Percentiles rank a stretch among this genome's conserved stretches.
Conservation (phyloP, 805 yeast genomes). For the Citeromyces matritensis region DNA sequence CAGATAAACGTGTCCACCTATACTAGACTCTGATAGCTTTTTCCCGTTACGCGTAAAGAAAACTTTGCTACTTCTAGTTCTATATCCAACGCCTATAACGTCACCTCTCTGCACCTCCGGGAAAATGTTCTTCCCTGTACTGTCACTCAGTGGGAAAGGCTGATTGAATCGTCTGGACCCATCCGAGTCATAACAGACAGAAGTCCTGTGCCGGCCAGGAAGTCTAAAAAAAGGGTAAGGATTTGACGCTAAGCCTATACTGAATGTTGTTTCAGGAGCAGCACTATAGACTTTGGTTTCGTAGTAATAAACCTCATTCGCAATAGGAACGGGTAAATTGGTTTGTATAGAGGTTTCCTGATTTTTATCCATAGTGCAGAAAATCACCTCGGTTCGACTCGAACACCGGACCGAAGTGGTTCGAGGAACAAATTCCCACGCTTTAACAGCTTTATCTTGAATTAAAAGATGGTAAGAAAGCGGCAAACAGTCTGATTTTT, state of each 20-base stretch:
- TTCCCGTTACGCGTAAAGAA: constrained; percentile 94
- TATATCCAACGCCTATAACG: constrained; percentile 84
- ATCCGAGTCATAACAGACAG: constrained; percentile 76
- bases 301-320: constrained; percentile 77
- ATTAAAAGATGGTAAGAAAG: constrained; percentile 50
- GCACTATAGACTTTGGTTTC: constrained; percentile 73
- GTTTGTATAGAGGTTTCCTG: constrained; percentile 44
- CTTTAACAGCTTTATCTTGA: constrained; percentile 78
- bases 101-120: constrained; percentile 69
- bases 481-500: constrained; percentile 12
- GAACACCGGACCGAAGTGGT: constrained; percentile 44
- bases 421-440: constrained; percentile 74
- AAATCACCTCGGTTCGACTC: constrained; percentile 48
- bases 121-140: constrained; percentile 30
- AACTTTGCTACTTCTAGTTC: constrained; percentile 69
- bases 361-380: constrained; percentile 25
- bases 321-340: constrained; percentile 72
- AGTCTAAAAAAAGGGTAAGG: constrained; percentile 91
- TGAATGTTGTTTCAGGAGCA: constrained; percentile 42
- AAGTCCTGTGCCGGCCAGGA: constrained; percentile 82
- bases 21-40: constrained; percentile 63
- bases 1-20: constrained; percentile 67
- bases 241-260: constrained; percentile 69
- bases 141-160: constrained; percentile 35
- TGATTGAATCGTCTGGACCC: constrained; percentile 73